phyloP scores from a whole-genome alignment of 176 grass and related monocot species.

The Carex myosuroides region DNA sequence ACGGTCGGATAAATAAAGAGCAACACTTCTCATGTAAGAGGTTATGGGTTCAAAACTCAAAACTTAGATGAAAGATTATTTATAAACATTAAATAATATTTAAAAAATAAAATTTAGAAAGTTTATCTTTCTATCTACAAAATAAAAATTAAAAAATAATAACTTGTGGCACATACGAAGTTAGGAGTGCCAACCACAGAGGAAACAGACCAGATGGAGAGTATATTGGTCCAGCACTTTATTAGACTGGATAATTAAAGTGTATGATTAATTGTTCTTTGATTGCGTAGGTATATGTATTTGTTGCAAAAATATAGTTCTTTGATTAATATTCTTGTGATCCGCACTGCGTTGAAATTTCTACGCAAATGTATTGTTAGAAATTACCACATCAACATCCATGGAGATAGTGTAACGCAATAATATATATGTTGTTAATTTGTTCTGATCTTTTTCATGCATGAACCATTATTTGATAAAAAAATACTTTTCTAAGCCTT shows the following conservation, averaged over 20 bases:
- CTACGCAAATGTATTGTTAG: neutral
- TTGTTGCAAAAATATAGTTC: neutral
- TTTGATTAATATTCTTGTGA: no score
- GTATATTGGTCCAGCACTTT: neutral
- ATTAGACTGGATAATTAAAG: neutral
- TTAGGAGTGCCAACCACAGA: neutral
- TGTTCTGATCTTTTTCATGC: no score
- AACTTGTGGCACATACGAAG: neutral
- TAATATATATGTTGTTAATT: no score
- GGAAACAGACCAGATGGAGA: neutral
- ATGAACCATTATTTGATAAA: neutral
- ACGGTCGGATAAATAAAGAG: no score
- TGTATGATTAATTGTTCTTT: slow-evolving; percentile 1
- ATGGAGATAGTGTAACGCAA: no score
- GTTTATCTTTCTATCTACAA: no score
- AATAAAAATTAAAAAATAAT: no score
- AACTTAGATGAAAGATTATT: no score
- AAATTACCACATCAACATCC: neutral
- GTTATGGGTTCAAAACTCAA: no score
- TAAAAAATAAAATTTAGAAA: no score
- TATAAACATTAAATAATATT: no score
- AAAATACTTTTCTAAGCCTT: neutral
- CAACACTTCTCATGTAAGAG: no score
- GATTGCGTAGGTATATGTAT: neutral
- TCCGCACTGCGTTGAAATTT: neutral